Evolutionary conservation across 208 protist species (phyloP).

Genomic region (Endotrypanum monterogeii): DNA sequence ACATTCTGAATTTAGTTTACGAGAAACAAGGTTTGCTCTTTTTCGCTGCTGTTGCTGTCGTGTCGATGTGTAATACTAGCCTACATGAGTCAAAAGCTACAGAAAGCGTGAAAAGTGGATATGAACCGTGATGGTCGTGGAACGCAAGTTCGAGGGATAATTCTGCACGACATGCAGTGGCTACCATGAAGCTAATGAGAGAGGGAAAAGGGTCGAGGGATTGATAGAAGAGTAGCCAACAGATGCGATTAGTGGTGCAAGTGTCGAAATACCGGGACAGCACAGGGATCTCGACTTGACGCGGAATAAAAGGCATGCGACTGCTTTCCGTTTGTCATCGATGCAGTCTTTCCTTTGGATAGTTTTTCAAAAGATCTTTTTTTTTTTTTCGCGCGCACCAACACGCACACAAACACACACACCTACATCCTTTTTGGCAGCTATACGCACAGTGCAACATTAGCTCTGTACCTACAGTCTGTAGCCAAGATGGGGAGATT

Average conservation of each 20-base stretch:
- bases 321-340: background rate
- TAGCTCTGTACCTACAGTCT: background rate
- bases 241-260: background rate
- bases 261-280: background rate
- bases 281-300: background rate
- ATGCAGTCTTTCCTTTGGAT: background rate
- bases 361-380: no score
- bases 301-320: background rate
- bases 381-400: no score
- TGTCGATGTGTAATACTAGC: background rate
- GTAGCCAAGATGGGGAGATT: background rate
- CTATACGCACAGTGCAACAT: background rate
- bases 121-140: background rate
- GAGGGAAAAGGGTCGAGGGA: background rate
- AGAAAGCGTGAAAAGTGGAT: background rate
- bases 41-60: background rate
- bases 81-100: background rate
- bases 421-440: background rate
- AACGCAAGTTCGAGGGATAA: background rate
- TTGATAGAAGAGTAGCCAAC: background rate
- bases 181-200: background rate
- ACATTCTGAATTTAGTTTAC: conserved; percentile 2
- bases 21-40: background rate
- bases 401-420: no score
- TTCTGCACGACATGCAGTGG: background rate